Evolutionary conservation across 306 rosid species (phyloP).

Genomic region (Clitoria ternatea): DNA sequence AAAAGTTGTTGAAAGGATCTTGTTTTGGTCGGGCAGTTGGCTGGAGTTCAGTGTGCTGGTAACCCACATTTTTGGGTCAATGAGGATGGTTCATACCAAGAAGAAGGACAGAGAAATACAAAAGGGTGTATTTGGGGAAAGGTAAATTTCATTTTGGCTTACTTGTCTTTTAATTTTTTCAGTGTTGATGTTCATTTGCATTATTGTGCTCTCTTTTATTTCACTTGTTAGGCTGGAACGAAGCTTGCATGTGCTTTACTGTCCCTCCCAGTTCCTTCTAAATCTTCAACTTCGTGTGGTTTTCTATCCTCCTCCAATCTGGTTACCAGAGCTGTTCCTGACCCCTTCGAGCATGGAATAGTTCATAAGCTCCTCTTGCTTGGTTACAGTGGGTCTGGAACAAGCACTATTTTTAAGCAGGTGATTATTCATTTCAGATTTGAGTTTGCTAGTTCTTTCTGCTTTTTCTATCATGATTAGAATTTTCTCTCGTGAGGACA

Average conservation of each 20-base stretch:
- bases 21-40: constrained; percentile 60
- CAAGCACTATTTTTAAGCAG: constrained; percentile 99
- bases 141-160: constrained; percentile 39
- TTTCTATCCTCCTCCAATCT: constrained; percentile 47
- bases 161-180: constrained; percentile 1
- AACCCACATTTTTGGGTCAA: constrained; percentile 99
- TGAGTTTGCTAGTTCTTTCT: not conserved
- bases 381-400: constrained; percentile 89
- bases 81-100: constrained; percentile 99
- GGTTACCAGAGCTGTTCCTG: constrained; percentile 60
- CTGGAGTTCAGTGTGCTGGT: constrained; percentile 98
- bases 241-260: constrained; percentile 87
- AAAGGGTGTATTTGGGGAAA: constrained; percentile 98
- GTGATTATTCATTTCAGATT: constrained; percentile 34
- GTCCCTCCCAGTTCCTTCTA: constrained; percentile 90
- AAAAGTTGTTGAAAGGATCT: constrained; percentile 11
- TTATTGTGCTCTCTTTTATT: not conserved
- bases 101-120: constrained; percentile 97
- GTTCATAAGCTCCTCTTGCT: constrained; percentile 92
- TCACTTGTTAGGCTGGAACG: constrained; percentile 76
- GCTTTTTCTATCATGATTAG: not conserved
- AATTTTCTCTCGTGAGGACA: constrained; percentile 14
- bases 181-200: not conserved
- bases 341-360: constrained; percentile 74
- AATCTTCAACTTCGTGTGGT: constrained; percentile 51